Percentiles rank a stretch among this genome's conserved stretches.
These are phyloP conservation scores for Cordyceps cateniannulata DNA, from an alignment of 2,329 filamentous ascomycete species.

Conservation along the genomic window DNA sequence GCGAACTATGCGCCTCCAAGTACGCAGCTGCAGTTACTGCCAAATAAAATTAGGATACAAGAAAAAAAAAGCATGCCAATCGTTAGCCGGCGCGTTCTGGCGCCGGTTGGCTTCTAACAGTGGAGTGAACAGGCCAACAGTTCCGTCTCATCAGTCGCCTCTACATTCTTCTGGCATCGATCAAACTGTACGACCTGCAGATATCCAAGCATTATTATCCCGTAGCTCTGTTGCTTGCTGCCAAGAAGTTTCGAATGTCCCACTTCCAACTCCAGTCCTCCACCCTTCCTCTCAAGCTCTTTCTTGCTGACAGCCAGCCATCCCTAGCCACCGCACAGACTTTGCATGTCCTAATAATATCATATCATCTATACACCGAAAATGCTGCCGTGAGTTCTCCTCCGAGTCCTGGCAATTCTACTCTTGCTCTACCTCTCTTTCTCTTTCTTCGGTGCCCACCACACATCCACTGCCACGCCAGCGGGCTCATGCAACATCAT, in stretches of 20 bases:
- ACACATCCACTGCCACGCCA: not conserved
- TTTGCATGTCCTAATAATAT: not conserved
- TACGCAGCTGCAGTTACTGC: not conserved
- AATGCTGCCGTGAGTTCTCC: not conserved
- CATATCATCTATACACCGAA: not conserved
- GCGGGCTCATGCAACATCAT: conserved; percentile 3
- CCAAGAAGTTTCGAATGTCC: not conserved
- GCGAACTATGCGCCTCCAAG: conserved; percentile 11
- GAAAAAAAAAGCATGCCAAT: not conserved
- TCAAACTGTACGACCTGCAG: not conserved
- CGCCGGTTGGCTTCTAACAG: not conserved
- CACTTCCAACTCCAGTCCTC: not conserved
- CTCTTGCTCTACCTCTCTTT: not conserved
- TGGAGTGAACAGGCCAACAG: not conserved
- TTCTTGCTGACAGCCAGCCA: not conserved
- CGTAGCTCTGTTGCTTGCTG: not conserved
- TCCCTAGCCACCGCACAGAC: not conserved
- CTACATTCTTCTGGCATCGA: not conserved
- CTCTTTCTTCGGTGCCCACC: not conserved
- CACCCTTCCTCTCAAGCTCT: not conserved
- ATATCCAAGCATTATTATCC: not conserved
- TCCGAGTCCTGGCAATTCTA: not conserved
- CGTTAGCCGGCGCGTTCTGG: not conserved
- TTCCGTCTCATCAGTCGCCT: not conserved
- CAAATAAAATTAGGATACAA: too few relatives aligned